Percentiles rank a stretch among this genome's conserved stretches.
Evolutionary conservation across 2,329 filamentous ascomycete genomes (phyloP).

Genomic region (Trichophyton benhamiae): DNA sequence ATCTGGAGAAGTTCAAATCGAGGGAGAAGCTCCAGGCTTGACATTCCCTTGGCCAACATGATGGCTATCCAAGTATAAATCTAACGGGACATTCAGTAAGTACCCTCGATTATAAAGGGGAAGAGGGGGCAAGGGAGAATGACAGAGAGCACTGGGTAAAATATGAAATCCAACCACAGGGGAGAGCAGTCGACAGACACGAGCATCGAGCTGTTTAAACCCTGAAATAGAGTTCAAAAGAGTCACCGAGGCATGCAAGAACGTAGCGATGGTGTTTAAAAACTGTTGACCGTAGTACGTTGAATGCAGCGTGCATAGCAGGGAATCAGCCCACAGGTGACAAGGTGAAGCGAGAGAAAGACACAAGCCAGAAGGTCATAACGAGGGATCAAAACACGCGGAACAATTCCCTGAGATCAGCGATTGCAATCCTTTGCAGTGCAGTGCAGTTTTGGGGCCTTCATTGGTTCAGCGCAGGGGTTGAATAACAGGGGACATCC

Average conservation of each 20-base stretch:
- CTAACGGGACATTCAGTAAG: neutral
- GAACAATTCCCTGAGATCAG: neutral
- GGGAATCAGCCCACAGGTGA: neutral
- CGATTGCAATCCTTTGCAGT: neutral
- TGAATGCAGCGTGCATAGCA: neutral
- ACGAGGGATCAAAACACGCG: neutral
- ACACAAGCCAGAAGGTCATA: neutral
- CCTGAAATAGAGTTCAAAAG: neutral
- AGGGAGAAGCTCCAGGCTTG: neutral
- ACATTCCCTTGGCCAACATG: neutral
- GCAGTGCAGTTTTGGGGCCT: neutral
- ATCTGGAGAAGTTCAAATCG: neutral
- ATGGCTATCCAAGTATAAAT: neutral
- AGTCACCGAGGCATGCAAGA: neutral
- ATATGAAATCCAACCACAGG: neutral
- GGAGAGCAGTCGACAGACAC: neutral
- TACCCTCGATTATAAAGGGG: too few relatives aligned
- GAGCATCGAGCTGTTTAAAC: neutral
- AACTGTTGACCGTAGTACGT: neutral
- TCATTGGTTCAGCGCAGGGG: neutral
- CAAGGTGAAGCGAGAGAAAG: neutral
- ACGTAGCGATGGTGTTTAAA: neutral
- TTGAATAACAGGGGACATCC: neutral
- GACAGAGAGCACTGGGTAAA: too few relatives aligned
- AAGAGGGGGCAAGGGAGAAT: too few relatives aligned